Conservation (phyloP, 2,329 filamentous ascomycete species). For the Hymenoscyphus occultus region DNA sequence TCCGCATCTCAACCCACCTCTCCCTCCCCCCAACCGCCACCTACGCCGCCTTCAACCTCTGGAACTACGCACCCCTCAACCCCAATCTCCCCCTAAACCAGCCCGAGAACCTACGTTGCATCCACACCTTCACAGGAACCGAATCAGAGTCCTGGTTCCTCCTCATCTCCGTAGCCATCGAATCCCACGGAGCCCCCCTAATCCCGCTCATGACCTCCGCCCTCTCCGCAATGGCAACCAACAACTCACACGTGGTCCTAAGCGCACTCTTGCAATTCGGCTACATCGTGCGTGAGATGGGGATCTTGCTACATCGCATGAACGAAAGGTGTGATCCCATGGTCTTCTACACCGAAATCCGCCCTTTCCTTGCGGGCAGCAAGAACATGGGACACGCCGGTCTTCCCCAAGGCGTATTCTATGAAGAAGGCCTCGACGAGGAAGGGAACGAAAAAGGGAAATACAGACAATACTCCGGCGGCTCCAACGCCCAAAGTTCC, state of each 20-base stretch:
- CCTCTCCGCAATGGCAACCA: slow-evolving; percentile 62
- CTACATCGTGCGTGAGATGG: slow-evolving; percentile 65
- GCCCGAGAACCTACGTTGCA: slow-evolving; percentile 65
- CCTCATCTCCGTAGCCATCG: slow-evolving; percentile 83
- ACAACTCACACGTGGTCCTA: slow-evolving; percentile 59
- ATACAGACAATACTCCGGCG: slow-evolving; percentile 80
- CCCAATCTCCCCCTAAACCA: slow-evolving; percentile 34
- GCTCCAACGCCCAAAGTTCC: slow-evolving; percentile 90
- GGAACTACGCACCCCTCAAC: slow-evolving; percentile 78
- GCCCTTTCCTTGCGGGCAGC: slow-evolving; percentile 85
- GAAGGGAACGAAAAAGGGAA: slow-evolving; percentile 61
- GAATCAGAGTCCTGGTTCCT: slow-evolving; percentile 95
- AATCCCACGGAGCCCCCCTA: slow-evolving; percentile 71
- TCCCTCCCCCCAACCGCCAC: slow-evolving; percentile 87
- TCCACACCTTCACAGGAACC: slow-evolving; percentile 85
- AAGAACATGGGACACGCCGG: slow-evolving; percentile 89
- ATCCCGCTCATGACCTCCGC: slow-evolving; percentile 77
- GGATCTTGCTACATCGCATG: slow-evolving; percentile 72
- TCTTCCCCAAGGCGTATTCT: slow-evolving; percentile 78
- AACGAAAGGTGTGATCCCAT: slow-evolving; percentile 84
- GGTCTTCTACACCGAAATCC: slow-evolving; percentile 84
- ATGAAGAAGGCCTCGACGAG: slow-evolving; percentile 62
- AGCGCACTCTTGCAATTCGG: slow-evolving; percentile 63
- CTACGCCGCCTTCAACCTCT: slow-evolving; percentile 81
- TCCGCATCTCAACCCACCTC: slow-evolving; percentile 67